Percentiles rank a stretch among this genome's conserved stretches.
Conservation (phyloP, 2,329 filamentous ascomycete genomes). For the Penicillium glabrum region DNA sequence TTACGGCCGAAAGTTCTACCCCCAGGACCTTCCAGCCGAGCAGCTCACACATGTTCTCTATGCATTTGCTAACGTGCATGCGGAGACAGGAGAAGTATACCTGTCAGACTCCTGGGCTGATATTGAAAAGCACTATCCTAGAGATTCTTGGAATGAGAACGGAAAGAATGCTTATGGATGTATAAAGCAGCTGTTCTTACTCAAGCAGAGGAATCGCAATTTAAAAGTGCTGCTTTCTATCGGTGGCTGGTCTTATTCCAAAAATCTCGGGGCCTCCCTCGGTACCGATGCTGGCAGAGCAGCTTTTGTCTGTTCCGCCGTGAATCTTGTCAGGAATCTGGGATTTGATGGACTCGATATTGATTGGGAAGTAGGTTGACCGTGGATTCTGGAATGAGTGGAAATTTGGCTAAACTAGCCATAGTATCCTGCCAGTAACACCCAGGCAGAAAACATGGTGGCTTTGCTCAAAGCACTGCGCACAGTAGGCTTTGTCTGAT, state of each 20-base stretch:
- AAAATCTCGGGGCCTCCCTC: constrained; percentile 72
- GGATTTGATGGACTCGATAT: constrained; percentile 62
- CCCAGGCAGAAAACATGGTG: constrained; percentile 37
- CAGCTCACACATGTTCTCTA: constrained; percentile 89
- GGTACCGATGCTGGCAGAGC: constrained; percentile 62
- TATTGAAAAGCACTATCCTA: constrained; percentile 65
- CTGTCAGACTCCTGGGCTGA: constrained; percentile 70
- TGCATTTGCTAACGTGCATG: constrained; percentile 81
- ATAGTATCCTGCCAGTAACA: constrained; percentile 34
- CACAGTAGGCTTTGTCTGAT: too few species aligned
- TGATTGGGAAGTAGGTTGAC: constrained; percentile 40
- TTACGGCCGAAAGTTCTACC: too few species aligned
- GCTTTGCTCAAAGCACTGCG: constrained; percentile 33
- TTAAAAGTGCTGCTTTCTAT: constrained; percentile 80
- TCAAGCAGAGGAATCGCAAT: constrained; percentile 73
- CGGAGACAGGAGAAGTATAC: constrained; percentile 69
- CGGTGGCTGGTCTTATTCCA: constrained; percentile 75
- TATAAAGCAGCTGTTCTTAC: constrained; percentile 71
- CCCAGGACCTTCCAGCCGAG: constrained; percentile 41
- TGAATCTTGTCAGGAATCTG: constrained; percentile 73
- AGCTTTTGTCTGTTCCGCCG: constrained; percentile 68
- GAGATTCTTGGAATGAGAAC: constrained; percentile 65
- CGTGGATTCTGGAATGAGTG: background rate
- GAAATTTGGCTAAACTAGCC: background rate
- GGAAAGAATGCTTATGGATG: constrained; percentile 76